Evolutionary conservation across 805 yeast species (phyloP).

Genomic region (Yarrowia porcina): DNA sequence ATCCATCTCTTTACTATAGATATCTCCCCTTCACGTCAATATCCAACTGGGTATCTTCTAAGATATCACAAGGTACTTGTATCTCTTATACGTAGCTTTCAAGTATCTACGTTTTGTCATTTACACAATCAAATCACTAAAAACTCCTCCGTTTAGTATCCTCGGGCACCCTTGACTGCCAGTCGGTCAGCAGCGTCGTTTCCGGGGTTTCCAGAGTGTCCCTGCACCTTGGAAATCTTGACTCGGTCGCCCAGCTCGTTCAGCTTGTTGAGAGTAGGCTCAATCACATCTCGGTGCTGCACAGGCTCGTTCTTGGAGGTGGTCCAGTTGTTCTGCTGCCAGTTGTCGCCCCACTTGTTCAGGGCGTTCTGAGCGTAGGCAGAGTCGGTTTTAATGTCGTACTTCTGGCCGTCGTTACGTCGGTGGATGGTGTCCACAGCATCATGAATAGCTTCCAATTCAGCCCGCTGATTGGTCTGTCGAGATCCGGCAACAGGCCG

Average conservation of each 20-base stretch:
- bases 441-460: background rate
- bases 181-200: background rate
- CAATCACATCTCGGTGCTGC: background rate
- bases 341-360: background rate
- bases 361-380: background rate
- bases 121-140: too few relatives aligned
- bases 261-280: background rate
- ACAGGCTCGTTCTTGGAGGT: conserved; percentile 1
- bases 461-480: conserved; percentile 6
- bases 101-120: too few relatives aligned
- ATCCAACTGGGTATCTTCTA: too few relatives aligned
- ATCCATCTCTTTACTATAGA: too few relatives aligned
- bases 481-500: background rate
- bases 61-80: too few relatives aligned
- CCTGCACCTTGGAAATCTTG: background rate
- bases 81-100: too few relatives aligned
- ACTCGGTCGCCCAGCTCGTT: background rate
- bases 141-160: background rate
- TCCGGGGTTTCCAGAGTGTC: background rate
- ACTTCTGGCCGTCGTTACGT: background rate
- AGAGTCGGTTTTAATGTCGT: background rate
- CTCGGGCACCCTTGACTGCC: background rate
- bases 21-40: too few relatives aligned
- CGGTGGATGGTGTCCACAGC: background rate
- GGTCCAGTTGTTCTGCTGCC: background rate